Evolutionary conservation across 305 asterid genomes (phyloP), one percentile per base, ranked within the genome.

Genomic region (Salvia sclarea): DNA sequence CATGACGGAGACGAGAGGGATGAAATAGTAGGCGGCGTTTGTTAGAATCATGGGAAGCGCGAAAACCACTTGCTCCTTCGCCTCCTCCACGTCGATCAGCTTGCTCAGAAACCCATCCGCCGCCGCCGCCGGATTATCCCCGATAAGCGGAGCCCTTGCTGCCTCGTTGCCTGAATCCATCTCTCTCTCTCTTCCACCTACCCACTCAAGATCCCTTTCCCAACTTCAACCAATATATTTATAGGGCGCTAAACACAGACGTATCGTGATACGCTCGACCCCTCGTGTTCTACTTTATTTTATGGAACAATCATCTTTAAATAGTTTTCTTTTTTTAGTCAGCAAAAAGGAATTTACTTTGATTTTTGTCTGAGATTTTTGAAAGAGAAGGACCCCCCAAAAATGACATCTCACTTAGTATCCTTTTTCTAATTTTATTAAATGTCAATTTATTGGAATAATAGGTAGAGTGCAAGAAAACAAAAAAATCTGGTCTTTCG

Each of bases 1-100:
- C 97, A 91, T 88, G 11, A 91, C 95, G 0, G 97, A 86, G 21
- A 84, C 82, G 2, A 89, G 78, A 21, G 88, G 92, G 38, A 91
- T 87, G 60, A 83, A 76, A 38, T 87, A 83, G 48, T 81, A 84
- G 11, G 85, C 72, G 17, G 84, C 76, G 60, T 80, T 85, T 7
- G 92, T 88, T 2, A 88, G 61, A 38, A 84, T 80, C 91, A 87
- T 81, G 0, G 98, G 96, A n/a, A 91, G 40, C 0, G 95, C 77
- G 69, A 89, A 81, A 7, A 76, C 6, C 1, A 74, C 54, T 77
- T 91, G 96, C 24, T 59, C 79, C 74, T 84, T 88, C 2, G 96
- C 88, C 71, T 91, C 96, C 41, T 62, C 79, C 59, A 82, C 76
- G 47, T 86, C 95, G 55, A 86, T 70, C 0, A 83, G 21, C 77